phyloP scores from a whole-genome alignment of 2,329 filamentous ascomycete species.

The Chaetomium globosum region DNA sequence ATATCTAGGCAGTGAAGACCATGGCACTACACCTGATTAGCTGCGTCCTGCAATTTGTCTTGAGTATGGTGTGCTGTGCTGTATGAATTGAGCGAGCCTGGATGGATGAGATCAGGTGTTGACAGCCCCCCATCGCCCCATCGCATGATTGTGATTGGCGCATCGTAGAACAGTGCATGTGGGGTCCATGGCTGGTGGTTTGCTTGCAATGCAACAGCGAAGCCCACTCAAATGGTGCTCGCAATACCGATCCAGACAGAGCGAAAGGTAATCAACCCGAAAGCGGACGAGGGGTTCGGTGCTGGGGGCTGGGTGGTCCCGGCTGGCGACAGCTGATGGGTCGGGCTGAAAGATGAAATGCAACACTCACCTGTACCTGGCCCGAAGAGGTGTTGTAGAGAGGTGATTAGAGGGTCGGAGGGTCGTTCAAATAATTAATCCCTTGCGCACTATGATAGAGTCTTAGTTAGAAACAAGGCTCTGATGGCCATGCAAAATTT shows the following conservation, averaged over 20 bases:
- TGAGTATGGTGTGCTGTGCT: background rate
- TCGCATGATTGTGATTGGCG: background rate
- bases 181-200: background rate
- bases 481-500: background rate
- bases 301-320: background rate
- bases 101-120: background rate
- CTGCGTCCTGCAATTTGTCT: background rate
- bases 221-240: background rate
- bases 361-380: constrained; percentile 24
- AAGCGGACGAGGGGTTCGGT: background rate
- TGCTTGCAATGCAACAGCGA: constrained; percentile 19
- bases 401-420: background rate
- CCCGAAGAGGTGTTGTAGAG: background rate
- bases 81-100: background rate
- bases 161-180: background rate
- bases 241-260: constrained; percentile 7
- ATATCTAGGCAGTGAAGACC: constrained; percentile 26
- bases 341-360: constrained; percentile 9
- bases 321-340: constrained; percentile 23
- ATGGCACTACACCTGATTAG: constrained; percentile 35
- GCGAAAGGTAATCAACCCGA: background rate
- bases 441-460: background rate
- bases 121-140: background rate
- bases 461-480: background rate
- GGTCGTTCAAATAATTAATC: background rate